These are phyloP conservation scores for Senna siamea DNA, from an alignment of 306 rosid genomes.

Conservation along the genomic window DNA sequence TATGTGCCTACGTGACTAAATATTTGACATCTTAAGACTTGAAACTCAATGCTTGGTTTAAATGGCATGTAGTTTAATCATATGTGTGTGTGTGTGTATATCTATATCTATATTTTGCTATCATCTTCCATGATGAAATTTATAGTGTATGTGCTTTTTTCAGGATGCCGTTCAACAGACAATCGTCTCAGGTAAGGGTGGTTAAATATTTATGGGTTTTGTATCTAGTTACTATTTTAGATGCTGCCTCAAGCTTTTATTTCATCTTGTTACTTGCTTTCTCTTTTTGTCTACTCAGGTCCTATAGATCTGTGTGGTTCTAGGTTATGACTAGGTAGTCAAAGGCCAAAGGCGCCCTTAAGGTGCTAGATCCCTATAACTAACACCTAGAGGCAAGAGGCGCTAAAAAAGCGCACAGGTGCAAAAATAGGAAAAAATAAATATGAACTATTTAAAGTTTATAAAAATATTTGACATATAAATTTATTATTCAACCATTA, in stretches of 20 bases:
- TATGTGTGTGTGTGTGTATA: background rate
- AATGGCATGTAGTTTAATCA: background rate
- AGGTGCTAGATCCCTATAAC: too few relatives aligned
- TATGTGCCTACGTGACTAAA: background rate
- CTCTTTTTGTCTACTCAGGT: background rate
- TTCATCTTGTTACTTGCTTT: background rate
- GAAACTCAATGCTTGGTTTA: background rate
- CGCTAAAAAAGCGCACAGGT: too few relatives aligned
- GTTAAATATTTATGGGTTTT: conserved; percentile 8
- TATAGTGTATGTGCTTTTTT: conserved; percentile 35
- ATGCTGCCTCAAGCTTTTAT: background rate
- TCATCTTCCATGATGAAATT: conserved; percentile 5
- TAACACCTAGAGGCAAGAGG: too few relatives aligned
- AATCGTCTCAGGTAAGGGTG: conserved; percentile 66
- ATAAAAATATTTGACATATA: too few relatives aligned
- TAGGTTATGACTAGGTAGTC: background rate
- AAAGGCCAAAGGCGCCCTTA: too few relatives aligned
- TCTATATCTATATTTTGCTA: too few relatives aligned
- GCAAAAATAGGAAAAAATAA: too few relatives aligned
- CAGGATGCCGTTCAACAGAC: conserved; percentile 71
- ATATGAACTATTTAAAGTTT: too few relatives aligned
- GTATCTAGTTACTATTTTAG: conserved; percentile 11
- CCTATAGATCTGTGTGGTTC: background rate
- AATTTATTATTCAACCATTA: too few relatives aligned
- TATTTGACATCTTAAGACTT: conserved; percentile 25